Evolutionary conservation across 2,329 filamentous ascomycete genomes (phyloP).

Genomic region (Ceratocystis albifundus): DNA sequence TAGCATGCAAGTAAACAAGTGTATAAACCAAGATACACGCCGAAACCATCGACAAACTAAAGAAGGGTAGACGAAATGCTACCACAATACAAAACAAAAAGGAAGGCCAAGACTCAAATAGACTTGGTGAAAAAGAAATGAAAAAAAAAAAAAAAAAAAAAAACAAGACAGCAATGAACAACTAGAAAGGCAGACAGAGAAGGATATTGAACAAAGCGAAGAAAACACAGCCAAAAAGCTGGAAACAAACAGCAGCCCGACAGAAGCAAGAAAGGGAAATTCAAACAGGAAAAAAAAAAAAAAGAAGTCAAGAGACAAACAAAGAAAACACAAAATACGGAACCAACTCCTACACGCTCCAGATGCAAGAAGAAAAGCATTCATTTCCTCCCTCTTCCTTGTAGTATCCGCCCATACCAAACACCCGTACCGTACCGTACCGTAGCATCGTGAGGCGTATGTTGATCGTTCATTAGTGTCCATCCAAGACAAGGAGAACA

Average conservation of each 20-base stretch:
- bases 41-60: neutral
- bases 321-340: slow-evolving; percentile 21
- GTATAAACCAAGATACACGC: neutral
- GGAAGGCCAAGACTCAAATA: neutral
- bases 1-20: neutral
- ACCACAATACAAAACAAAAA: slow-evolving; percentile 1
- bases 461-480: slow-evolving; percentile 3
- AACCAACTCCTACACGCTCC: slow-evolving; percentile 14
- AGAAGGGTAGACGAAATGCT: neutral
- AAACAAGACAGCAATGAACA: slow-evolving; percentile 16
- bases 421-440: neutral
- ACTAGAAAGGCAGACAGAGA: slow-evolving; percentile 18
- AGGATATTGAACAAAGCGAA: slow-evolving; percentile 25
- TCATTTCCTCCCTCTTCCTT: neutral
- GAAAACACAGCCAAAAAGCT: slow-evolving; percentile 20
- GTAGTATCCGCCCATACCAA: too few species aligned
- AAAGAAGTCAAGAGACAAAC: neutral
- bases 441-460: slow-evolving; percentile 9
- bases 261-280: neutral
- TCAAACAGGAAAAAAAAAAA: neutral
- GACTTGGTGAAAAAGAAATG: slow-evolving; percentile 1
- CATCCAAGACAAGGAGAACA: neutral
- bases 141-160: too few species aligned
- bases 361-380: slow-evolving; percentile 1
- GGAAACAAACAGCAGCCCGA: slow-evolving; percentile 22